These are phyloP conservation scores for Nymphaea colorata DNA, from an alignment of 164 flowering plant species.

Conservation along the genomic window DNA sequence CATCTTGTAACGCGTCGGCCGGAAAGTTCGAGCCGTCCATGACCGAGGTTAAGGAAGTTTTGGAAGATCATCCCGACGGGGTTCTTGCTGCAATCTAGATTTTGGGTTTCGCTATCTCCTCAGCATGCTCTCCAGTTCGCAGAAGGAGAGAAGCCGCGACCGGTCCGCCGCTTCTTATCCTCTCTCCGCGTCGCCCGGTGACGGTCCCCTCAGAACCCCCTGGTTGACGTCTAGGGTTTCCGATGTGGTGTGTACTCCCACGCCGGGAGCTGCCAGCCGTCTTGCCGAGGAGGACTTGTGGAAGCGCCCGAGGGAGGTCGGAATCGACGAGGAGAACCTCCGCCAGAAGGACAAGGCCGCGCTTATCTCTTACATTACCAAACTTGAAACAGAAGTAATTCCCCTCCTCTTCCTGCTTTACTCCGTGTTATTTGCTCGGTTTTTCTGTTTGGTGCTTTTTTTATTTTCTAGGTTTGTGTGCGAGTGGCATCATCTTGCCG, in stretches of 20 bases:
- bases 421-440: not conserved
- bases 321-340: slow-evolving; percentile 79
- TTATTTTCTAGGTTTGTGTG: not conserved
- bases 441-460: not conserved
- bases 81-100: not conserved
- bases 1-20: not conserved
- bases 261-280: slow-evolving; percentile 15
- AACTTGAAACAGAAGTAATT: slow-evolving; percentile 79
- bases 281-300: slow-evolving; percentile 58
- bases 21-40: not conserved
- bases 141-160: not conserved
- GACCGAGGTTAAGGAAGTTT: not conserved
- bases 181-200: not conserved
- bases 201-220: not conserved
- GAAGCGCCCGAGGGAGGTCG: slow-evolving; percentile 70
- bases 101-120: not conserved
- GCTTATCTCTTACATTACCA: slow-evolving; percentile 74
- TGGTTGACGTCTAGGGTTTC: slow-evolving; percentile 31
- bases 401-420: not conserved
- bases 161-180: not conserved
- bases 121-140: not conserved
- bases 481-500: no score
- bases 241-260: slow-evolving; percentile 6
- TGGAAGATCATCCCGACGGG: not conserved
- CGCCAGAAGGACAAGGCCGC: slow-evolving; percentile 78